These are phyloP conservation scores for Escallonia rubra DNA, from an alignment of 129 eudicot species.

Conservation along the genomic window DNA sequence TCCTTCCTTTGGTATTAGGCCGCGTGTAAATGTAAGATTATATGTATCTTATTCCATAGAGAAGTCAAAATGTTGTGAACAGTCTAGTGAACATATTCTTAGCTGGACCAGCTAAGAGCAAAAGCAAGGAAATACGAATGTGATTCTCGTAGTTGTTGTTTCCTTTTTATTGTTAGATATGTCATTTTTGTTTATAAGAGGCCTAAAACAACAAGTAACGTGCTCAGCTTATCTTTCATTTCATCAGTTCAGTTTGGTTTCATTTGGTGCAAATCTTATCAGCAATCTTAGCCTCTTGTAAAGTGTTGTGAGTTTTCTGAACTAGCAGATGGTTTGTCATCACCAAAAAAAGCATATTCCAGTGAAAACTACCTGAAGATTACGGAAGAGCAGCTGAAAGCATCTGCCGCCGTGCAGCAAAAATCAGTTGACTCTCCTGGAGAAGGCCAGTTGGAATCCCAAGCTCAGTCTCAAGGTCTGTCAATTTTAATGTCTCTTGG, in stretches of 20 bases:
- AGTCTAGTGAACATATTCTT: too few relatives aligned
- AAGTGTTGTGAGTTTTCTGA: slow-evolving; percentile 1
- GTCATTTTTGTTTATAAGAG: background rate
- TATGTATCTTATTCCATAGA: too few relatives aligned
- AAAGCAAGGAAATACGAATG: background rate
- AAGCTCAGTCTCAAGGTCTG: slow-evolving; percentile 22
- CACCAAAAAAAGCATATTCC: slow-evolving; percentile 37
- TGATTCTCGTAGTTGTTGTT: background rate
- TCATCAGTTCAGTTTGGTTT: background rate
- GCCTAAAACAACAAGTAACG: too few relatives aligned
- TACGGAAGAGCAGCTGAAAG: slow-evolving; percentile 57
- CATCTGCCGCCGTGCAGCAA: slow-evolving; percentile 46
- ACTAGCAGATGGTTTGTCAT: slow-evolving; percentile 37
- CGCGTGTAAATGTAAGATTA: too few relatives aligned
- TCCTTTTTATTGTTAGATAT: background rate
- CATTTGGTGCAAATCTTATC: background rate
- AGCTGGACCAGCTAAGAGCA: too few relatives aligned
- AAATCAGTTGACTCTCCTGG: slow-evolving; percentile 12
- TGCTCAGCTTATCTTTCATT: background rate
- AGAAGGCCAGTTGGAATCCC: slow-evolving; percentile 10
- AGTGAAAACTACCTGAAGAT: slow-evolving; percentile 53
- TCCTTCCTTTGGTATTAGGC: too few relatives aligned
- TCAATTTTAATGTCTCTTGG: background rate
- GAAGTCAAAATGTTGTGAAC: too few relatives aligned
- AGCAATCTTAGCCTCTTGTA: background rate